phyloP scores from a whole-genome alignment of 2,329 filamentous ascomycete species.

The Microsporum canis region DNA sequence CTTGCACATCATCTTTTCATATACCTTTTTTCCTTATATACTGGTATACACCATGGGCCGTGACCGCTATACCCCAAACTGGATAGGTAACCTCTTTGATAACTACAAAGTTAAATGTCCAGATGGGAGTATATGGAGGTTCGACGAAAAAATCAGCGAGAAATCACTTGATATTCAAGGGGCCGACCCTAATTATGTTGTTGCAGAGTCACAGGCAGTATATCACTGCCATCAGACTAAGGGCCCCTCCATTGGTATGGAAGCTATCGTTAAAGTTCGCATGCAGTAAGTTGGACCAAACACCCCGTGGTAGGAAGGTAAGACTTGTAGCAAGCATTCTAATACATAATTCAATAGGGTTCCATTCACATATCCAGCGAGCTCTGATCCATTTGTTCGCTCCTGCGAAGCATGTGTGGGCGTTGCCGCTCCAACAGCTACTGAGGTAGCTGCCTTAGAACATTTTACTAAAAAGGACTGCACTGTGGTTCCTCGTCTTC shows the following conservation, averaged over 20 bases:
- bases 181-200: background rate
- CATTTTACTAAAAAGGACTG: slow-evolving; percentile 2
- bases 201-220: slow-evolving; percentile 5
- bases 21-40: background rate
- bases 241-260: slow-evolving; percentile 1
- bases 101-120: background rate
- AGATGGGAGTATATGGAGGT: background rate
- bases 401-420: background rate
- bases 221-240: slow-evolving; percentile 4
- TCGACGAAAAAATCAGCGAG: background rate
- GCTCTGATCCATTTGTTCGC: background rate
- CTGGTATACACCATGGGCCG: background rate
- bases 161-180: background rate
- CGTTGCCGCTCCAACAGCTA: background rate
- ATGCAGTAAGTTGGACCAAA: slow-evolving; percentile 8
- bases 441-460: background rate
- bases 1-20: background rate
- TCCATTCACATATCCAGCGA: background rate
- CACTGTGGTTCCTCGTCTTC: slow-evolving; percentile 3
- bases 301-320: background rate
- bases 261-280: slow-evolving; percentile 10
- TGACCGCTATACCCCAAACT: background rate
- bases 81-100: background rate
- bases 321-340: background rate
- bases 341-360: background rate